A percentile compares a stretch with the other conserved stretches of the same genome.
Conservation (phyloP, 768 basidiomycete genomes). For the Phylloporus rhodoxanthus region DNA sequence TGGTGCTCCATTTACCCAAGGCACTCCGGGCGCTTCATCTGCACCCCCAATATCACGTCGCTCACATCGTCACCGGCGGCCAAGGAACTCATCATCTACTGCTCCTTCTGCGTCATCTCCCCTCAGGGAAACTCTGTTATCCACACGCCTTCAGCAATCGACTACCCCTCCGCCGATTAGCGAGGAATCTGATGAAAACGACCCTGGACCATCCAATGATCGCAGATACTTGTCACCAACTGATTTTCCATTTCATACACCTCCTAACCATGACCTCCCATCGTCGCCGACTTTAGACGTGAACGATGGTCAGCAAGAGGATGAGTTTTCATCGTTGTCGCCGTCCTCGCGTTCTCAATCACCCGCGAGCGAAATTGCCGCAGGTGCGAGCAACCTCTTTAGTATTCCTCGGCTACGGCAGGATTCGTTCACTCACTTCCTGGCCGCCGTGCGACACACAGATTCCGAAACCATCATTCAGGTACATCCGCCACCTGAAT, state of each 20-base stretch:
- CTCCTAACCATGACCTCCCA: conserved; percentile 46
- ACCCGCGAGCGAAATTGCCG: conserved; percentile 44
- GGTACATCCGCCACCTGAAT: conserved; percentile 75
- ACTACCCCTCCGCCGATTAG: conserved; percentile 60
- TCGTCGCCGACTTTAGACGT: conserved; percentile 29
- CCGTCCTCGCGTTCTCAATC: conserved; percentile 53
- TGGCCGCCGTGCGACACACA: conserved; percentile 52
- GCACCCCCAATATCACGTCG: conserved; percentile 42
- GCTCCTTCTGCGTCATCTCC: conserved; percentile 58
- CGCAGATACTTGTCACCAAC: conserved; percentile 57
- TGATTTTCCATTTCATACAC: conserved; percentile 55
- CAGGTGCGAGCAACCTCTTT: conserved; percentile 84
- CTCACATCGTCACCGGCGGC: conserved; percentile 56
- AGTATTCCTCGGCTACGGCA: conserved; percentile 62
- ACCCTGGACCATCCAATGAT: conserved; percentile 46
- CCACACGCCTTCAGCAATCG: conserved; percentile 42
- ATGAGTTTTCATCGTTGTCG: conserved; percentile 22
- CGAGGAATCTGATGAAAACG: conserved; percentile 50
- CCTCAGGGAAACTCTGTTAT: conserved; percentile 47
- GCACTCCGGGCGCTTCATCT: conserved; percentile 43
- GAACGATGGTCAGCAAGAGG: conserved; percentile 21
- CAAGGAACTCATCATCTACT: conserved; percentile 34
- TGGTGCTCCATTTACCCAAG: conserved; percentile 38
- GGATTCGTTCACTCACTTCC: conserved; percentile 63
- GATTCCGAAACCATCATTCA: conserved; percentile 64